Evolutionary conservation across 2,329 filamentous ascomycete species (phyloP).

Genomic region (Hypoxylon sp.): DNA sequence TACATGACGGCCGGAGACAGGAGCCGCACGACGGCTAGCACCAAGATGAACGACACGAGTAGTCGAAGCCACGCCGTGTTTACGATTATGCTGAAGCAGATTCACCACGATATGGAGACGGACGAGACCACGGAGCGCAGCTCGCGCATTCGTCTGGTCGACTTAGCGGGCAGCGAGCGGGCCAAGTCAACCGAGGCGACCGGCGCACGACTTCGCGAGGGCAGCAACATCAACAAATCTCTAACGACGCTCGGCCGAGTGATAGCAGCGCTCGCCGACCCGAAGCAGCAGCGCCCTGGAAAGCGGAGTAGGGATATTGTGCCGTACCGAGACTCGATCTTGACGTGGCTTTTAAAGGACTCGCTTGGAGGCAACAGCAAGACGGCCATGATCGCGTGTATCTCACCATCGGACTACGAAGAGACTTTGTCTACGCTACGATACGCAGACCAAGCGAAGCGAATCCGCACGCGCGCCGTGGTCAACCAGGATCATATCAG

Average conservation of each 20-base stretch:
- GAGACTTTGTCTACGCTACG: slow-evolving; percentile 96
- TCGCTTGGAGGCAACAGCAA: slow-evolving; percentile 97
- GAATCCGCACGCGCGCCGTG: slow-evolving; percentile 92
- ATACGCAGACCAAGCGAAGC: slow-evolving; percentile 97
- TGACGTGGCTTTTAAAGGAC: slow-evolving; percentile 92
- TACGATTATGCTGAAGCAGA: slow-evolving; percentile 97
- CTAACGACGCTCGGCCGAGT: slow-evolving; percentile 95
- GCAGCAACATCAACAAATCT: slow-evolving; percentile 99
- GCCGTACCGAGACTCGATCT: slow-evolving; percentile 91
- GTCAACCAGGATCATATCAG: slow-evolving; percentile 97
- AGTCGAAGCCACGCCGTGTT: slow-evolving; percentile 98
- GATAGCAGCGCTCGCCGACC: slow-evolving; percentile 88
- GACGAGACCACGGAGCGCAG: slow-evolving; percentile 97
- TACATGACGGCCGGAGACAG: slow-evolving; percentile 92
- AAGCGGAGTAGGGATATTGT: slow-evolving; percentile 76
- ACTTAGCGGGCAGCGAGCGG: slow-evolving; percentile 93
- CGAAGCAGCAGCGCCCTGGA: slow-evolving; percentile 68
- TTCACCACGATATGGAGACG: slow-evolving; percentile 96
- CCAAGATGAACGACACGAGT: slow-evolving; percentile 99
- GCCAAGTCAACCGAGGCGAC: slow-evolving; percentile 97
- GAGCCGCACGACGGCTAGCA: slow-evolving; percentile 90
- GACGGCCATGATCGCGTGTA: slow-evolving; percentile 99
- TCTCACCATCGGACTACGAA: slow-evolving; percentile 95
- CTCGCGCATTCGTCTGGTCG: slow-evolving; percentile 93
- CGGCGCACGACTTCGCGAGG: slow-evolving; percentile 89